phyloP scores from a whole-genome alignment of 768 basidiomycete species.

The Lactarius hengduanensis region DNA sequence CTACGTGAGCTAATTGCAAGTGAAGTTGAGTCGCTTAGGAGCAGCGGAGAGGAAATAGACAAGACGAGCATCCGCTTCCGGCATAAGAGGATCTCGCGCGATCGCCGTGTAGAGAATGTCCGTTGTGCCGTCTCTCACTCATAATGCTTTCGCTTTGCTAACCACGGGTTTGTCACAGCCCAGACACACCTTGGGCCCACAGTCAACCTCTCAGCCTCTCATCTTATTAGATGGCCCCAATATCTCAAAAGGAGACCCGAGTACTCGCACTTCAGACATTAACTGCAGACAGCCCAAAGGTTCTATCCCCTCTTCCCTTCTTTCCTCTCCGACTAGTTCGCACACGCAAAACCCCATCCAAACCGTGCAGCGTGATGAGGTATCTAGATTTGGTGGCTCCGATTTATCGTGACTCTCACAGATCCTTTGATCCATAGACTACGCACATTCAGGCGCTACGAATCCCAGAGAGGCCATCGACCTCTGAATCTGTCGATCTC shows the following conservation, averaged over 20 bases:
- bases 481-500: neutral
- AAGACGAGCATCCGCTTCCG: conserved; percentile 18
- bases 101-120: conserved; percentile 7
- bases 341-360: neutral
- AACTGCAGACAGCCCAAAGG: neutral
- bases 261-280: neutral
- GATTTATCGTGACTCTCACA: neutral
- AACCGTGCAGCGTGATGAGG: neutral
- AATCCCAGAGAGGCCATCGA: neutral
- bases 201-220: conserved; percentile 3
- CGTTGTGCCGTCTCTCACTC: neutral
- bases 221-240: neutral
- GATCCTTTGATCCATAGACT: conserved; percentile 2
- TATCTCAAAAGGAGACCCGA: neutral
- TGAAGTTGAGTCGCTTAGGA: conserved; percentile 22
- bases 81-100: neutral
- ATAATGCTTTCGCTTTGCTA: neutral
- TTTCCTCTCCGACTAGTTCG: neutral
- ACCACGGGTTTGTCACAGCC: conserved; percentile 4
- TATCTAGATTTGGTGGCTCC: neutral
- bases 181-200: neutral
- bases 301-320: neutral
- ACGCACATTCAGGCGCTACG: neutral
- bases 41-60: conserved; percentile 15
- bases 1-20: conserved; percentile 21